Evolutionary conservation across 768 basidiomycete species (phyloP).

Genomic region (Pisolithus tinctorius): DNA sequence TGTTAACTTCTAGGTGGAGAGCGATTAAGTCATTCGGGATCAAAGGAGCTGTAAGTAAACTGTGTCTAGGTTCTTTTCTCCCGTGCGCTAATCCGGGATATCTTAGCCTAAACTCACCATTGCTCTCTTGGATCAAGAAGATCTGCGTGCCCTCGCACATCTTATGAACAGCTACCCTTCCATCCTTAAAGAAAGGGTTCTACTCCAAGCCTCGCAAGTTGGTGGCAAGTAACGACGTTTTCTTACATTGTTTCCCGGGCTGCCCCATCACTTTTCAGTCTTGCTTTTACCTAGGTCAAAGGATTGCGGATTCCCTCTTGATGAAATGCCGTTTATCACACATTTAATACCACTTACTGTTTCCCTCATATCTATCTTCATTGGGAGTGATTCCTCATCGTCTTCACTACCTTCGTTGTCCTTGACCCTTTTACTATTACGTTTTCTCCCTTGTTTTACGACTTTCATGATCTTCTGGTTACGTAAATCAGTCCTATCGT

Average conservation of each 20-base stretch:
- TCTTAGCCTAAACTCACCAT: slow-evolving; percentile 79
- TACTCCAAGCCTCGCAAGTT: slow-evolving; percentile 24
- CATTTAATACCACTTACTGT: slow-evolving; percentile 2
- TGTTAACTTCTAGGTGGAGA: slow-evolving; percentile 38
- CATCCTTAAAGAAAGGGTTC: slow-evolving; percentile 73
- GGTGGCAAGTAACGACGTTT: slow-evolving; percentile 15
- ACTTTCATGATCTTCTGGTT: slow-evolving; percentile 4
- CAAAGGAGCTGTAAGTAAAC: slow-evolving; percentile 60
- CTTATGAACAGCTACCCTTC: slow-evolving; percentile 83
- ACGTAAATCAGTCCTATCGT: background rate
- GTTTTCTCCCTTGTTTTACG: slow-evolving; percentile 1
- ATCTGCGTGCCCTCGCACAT: slow-evolving; percentile 76
- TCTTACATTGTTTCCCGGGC: background rate
- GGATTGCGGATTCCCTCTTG: slow-evolving; percentile 3
- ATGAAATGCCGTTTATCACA: slow-evolving; percentile 1
- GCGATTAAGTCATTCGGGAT: slow-evolving; percentile 72
- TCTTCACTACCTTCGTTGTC: slow-evolving; percentile 1
- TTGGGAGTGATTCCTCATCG: slow-evolving; percentile 7
- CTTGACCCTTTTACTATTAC: background rate
- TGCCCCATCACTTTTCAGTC: background rate
- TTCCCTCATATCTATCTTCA: slow-evolving; percentile 4
- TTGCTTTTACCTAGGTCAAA: background rate
- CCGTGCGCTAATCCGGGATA: background rate
- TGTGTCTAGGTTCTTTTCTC: background rate
- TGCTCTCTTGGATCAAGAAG: slow-evolving; percentile 74